Base-by-base conservation (phyloP, 768 basidiomycete species). In the Mycena venus region DNA sequence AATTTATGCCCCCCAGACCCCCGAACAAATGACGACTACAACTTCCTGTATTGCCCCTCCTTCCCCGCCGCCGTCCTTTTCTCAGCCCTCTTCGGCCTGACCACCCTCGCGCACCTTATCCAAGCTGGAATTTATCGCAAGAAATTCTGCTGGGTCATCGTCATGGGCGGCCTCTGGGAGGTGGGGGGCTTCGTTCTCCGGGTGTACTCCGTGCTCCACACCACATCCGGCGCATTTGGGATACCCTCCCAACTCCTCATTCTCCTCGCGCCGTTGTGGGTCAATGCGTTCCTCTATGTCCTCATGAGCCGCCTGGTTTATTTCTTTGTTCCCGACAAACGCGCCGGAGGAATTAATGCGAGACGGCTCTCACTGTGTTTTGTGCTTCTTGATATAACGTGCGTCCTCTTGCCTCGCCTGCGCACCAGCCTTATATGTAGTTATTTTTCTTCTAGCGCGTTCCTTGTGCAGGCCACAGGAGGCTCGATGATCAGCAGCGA, bases 221-320 rank as follows among this genome's bases (percentile, higher is more conserved):
- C 74, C 34, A 70, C 66, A 8, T 64, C 64, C 27, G 1, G 42
- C 10, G 51, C 68, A 9, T 77, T 51, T 23, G 72, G 53, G 3
- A 67, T 51, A 2, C 71, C 75, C 1, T 76, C 75, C 19, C 77
- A 79, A 64, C 56, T 80, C 21, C 69, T 80, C 29, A 75, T 80
- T 32, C 73, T 80, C 11, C 78, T 80, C 17, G 29, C 78, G 3
- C 79, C 79, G n/a, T 42, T 80, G n/a, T 80, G 79, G 77, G 77
- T 79, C 60, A 80, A 79, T 66, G 78, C 78, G 0, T 80, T 80
- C 74, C 62, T 72, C 49, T 80, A 80, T 68, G 78, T 80, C 49
- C 34, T 79, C 34, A 72, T 80, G 65, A 72, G 70, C n/a, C 75
- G 79, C 53, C 36, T 80, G 29, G 70, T 79, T 6, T 72, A 74